Conservation (phyloP, 1,284 basidiomycete genomes). For the Wolfiporia cocos region DNA sequence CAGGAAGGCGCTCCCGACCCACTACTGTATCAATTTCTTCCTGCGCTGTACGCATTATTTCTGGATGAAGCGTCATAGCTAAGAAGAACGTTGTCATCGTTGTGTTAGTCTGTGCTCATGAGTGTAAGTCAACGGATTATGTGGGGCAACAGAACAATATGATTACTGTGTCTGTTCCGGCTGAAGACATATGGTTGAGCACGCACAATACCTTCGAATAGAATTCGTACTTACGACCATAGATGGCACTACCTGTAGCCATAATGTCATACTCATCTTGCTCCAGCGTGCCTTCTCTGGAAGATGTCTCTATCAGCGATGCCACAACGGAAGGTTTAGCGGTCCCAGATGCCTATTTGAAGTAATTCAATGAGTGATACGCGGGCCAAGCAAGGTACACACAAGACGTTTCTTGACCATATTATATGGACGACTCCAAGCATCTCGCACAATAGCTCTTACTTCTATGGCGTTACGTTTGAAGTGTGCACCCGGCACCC, state of each 20-base stretch:
- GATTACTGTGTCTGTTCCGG: not conserved
- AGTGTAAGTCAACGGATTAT: not conserved
- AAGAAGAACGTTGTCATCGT: slow-evolving; percentile 1
- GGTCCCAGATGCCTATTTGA: slow-evolving; percentile 16
- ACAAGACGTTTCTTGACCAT: slow-evolving; percentile 46
- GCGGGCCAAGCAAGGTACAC: slow-evolving; percentile 10
- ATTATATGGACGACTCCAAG: not conserved
- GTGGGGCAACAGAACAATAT: slow-evolving; percentile 10
- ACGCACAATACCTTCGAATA: not conserved
- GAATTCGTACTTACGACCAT: slow-evolving; percentile 8
- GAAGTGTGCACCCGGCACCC: slow-evolving; percentile 50
- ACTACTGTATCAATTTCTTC: slow-evolving; percentile 1
- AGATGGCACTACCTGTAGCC: slow-evolving; percentile 9
- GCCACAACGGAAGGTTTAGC: slow-evolving; percentile 19
- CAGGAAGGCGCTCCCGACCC: slow-evolving; percentile 11
- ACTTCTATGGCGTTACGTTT: slow-evolving; percentile 42
- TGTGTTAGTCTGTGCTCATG: not conserved
- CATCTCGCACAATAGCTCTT: slow-evolving; percentile 21
- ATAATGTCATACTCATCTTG: slow-evolving; percentile 13
- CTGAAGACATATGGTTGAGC: not conserved
- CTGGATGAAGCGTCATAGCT: slow-evolving; percentile 2
- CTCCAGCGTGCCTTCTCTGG: slow-evolving; percentile 6
- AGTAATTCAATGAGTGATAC: slow-evolving; percentile 10
- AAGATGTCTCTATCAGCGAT: slow-evolving; percentile 15
- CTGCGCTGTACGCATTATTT: slow-evolving; percentile 11